Evolutionary conservation across 2,329 filamentous ascomycete species (phyloP).

Genomic region (Tolypocladium pustulatum): DNA sequence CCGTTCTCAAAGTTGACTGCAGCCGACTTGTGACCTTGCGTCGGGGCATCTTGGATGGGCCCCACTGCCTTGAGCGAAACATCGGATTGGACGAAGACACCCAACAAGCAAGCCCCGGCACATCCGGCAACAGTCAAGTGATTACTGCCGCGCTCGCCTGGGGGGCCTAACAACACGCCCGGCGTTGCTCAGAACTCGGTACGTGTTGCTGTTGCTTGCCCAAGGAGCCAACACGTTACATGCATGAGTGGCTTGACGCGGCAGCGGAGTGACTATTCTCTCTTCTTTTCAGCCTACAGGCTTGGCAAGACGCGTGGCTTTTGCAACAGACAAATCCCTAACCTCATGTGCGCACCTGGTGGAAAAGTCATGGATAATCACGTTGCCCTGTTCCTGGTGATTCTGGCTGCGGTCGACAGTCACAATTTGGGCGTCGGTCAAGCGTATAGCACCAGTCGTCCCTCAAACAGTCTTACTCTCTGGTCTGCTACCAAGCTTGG

Average conservation of each 20-base stretch:
- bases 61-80: background rate
- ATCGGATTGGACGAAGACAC: background rate
- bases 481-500: background rate
- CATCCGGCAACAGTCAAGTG: slow-evolving; percentile 19
- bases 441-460: background rate
- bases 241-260: background rate
- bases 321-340: background rate
- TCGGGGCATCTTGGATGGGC: background rate
- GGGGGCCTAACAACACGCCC: background rate
- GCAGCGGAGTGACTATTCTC: background rate
- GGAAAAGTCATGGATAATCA: background rate
- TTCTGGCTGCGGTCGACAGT: background rate
- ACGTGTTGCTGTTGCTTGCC: background rate
- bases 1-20: background rate
- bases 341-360: background rate
- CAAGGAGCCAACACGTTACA: background rate
- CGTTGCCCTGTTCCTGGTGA: background rate
- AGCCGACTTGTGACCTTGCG: background rate
- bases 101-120: slow-evolving; percentile 12
- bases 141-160: slow-evolving; percentile 6
- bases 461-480: background rate
- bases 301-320: background rate
- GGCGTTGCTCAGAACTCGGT: background rate
- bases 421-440: too few species aligned
- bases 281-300: background rate